Evolutionary conservation across 2,329 filamentous ascomycete genomes (phyloP).

Genomic region (Penicillium sp.): DNA sequence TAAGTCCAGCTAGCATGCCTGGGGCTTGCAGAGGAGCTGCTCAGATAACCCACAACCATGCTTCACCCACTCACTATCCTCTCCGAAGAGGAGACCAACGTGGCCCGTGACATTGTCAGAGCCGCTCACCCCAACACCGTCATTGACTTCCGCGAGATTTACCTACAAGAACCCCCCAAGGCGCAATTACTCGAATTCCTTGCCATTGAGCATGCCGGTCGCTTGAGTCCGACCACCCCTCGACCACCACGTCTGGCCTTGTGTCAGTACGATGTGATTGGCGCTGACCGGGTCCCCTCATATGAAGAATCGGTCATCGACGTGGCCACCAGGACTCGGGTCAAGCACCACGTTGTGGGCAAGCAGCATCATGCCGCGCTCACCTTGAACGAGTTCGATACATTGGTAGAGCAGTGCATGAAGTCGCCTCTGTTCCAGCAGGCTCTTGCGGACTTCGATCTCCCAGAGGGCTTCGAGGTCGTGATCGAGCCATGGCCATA

Average conservation of each 20-base stretch:
- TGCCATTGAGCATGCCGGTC: slow-evolving; percentile 48
- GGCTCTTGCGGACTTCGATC: slow-evolving; percentile 51
- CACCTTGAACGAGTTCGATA: slow-evolving; percentile 49
- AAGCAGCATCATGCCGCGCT: slow-evolving; percentile 51
- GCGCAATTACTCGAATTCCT: slow-evolving; percentile 50
- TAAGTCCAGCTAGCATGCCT: background rate
- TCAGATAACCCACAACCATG: slow-evolving; percentile 15
- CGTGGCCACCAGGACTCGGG: slow-evolving; percentile 41
- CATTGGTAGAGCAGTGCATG: slow-evolving; percentile 51
- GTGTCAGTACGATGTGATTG: slow-evolving; percentile 58
- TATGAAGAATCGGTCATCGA: slow-evolving; percentile 58
- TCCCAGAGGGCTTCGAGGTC: slow-evolving; percentile 58
- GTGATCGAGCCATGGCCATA: slow-evolving; percentile 59
- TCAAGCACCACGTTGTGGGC: slow-evolving; percentile 49
- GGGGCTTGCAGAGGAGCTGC: background rate
- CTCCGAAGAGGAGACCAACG: slow-evolving; percentile 34
- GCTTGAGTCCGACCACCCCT: slow-evolving; percentile 41
- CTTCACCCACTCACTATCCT: slow-evolving; percentile 36
- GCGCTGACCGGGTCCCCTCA: slow-evolving; percentile 50
- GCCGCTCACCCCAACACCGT: slow-evolving; percentile 31
- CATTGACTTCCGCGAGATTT: slow-evolving; percentile 52
- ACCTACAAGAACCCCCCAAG: slow-evolving; percentile 52
- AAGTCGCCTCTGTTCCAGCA: slow-evolving; percentile 54
- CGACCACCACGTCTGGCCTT: slow-evolving; percentile 52
- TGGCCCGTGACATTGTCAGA: slow-evolving; percentile 35